Conservation (phyloP, 176 grass and related monocot species). For the Ensete glaucum region DNA sequence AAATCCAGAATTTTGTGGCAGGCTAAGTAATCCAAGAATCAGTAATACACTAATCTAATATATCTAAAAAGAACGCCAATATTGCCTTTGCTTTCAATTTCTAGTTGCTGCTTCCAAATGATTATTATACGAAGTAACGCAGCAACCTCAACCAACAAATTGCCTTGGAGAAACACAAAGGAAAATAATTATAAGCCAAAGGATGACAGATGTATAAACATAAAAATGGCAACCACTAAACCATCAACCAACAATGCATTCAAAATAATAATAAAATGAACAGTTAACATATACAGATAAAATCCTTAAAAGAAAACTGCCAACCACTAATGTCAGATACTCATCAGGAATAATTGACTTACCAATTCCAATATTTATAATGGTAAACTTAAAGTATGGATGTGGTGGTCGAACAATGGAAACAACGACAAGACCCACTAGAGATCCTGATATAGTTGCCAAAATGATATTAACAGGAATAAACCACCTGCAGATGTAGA, state of each 20-base stretch:
- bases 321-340: neutral
- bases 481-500: slow-evolving; percentile 76
- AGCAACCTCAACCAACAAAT: no score
- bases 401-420: slow-evolving; percentile 77
- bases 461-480: slow-evolving; percentile 96
- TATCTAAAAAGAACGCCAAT: neutral
- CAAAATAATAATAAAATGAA: no score
- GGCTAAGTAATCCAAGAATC: no score
- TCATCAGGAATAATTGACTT: slow-evolving; percentile 15
- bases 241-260: no score
- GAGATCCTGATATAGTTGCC: slow-evolving; percentile 57
- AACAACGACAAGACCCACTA: slow-evolving; percentile 87
- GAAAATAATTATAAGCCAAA: no score
- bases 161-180: no score
- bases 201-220: no score
- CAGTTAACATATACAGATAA: neutral
- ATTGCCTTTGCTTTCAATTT: neutral
- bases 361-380: slow-evolving; percentile 98
- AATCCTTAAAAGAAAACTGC: slow-evolving; percentile 2
- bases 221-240: no score
- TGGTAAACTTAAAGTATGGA: slow-evolving; percentile 96
- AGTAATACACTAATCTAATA: neutral
- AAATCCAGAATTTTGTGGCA: neutral
- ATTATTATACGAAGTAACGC: neutral
- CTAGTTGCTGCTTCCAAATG: neutral